Base-by-base conservation (phyloP, 1,139 yeast species). In the Lodderomyces elongisporus region DNA sequence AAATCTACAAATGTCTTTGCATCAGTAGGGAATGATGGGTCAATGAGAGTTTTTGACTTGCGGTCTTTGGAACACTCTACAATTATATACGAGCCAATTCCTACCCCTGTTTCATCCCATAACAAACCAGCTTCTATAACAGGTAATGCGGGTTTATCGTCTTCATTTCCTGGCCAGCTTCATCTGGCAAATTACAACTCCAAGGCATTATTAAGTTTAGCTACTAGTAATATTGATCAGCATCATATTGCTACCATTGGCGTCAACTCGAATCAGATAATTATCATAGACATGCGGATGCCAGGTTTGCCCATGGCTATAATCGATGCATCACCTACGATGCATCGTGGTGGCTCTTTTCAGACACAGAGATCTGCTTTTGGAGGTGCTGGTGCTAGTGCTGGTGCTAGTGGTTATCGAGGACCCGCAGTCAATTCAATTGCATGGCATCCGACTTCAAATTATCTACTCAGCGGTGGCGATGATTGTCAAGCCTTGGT, bases 11-110 rank as follows among this genome's bases (percentile, higher is more conserved):
- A 87, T 51, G 71, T 89, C 18, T 91, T 91, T 60, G 87, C 95
- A 28, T 83, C 94, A 36, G 95, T 91, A 33, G 96, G 97, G 2
- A 89, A 89, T 37, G 98, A 91, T 59, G 98, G 98, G 1, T 82
- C 95, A 14, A 87, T 89, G 57, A 68, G 98, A 34, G 83, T 91
- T 16, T 91, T 91, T 58, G 98, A 91, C 52, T 67, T 91, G 41
- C 65, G 98, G 40, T 74, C 93, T 13, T 65, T 91, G 34, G 97
- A 93, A 43, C 97, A 89, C 56, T 85, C 95, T 9, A 91, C 98
- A 2, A 91, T 91, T 43, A 83, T 91, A 17, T 91, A 87, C 54
- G 98, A 91, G 51, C 74, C 72, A 3, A 33, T 54, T 4, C 36
- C 34, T 26, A 39, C 50, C 1, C 36, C 49, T n/a, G 80, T 81